Percentiles rank a stretch among this genome's conserved stretches.
phyloP scores from a whole-genome alignment of 2,329 filamentous ascomycete genomes.

The Byssoonygena ceratinophila region DNA sequence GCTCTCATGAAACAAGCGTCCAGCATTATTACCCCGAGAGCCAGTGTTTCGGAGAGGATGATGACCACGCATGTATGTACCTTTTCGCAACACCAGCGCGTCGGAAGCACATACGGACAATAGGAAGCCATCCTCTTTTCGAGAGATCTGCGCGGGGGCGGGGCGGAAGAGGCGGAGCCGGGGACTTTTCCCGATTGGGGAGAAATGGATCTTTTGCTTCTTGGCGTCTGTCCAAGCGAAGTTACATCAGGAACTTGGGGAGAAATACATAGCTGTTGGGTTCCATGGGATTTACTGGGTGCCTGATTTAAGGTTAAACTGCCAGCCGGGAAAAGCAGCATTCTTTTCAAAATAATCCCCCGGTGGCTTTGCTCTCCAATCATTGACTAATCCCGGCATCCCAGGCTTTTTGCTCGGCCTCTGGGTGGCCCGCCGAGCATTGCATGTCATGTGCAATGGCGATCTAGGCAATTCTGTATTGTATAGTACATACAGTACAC shows the following conservation, averaged over 20 bases:
- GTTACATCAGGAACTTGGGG: neutral
- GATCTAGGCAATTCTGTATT: too few relatives aligned
- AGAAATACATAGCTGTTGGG: neutral
- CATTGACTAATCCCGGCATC: too few relatives aligned
- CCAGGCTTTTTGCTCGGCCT: too few relatives aligned
- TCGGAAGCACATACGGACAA: neutral
- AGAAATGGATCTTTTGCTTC: neutral
- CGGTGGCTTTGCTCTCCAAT: too few relatives aligned
- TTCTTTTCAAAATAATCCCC: neutral
- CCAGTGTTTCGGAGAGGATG: neutral
- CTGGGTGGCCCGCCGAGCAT: too few relatives aligned
- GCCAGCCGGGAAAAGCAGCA: too few relatives aligned
- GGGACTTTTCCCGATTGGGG: neutral
- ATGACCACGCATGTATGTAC: too few relatives aligned
- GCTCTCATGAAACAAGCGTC: too few relatives aligned
- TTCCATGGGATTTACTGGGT: neutral
- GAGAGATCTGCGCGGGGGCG: slow-evolving; percentile 1
- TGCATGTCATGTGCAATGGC: too few relatives aligned
- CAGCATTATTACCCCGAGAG: neutral
- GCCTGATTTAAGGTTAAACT: slow-evolving; percentile 2
- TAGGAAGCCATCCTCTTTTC: too few relatives aligned
- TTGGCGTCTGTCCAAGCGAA: neutral
- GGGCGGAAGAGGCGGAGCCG: slow-evolving; percentile 4
- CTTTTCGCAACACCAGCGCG: too few relatives aligned
- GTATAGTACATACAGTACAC: too few relatives aligned